These are phyloP conservation scores for Trifolium pratense DNA, from an alignment of 306 rosid species.

Conservation along the genomic window DNA sequence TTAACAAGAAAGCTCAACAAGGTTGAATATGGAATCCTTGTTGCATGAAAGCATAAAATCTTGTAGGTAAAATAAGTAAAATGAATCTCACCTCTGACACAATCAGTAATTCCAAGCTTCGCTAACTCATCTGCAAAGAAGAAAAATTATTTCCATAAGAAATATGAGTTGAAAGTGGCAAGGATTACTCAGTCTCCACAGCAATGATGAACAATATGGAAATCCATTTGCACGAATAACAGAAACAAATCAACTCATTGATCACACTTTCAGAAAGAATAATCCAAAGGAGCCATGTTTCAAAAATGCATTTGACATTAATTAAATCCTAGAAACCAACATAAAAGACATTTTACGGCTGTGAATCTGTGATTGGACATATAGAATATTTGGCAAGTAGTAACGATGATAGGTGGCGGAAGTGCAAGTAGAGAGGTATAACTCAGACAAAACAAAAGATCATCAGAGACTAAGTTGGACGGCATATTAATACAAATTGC, in stretches of 20 bases:
- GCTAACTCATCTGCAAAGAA: slow-evolving; percentile 76
- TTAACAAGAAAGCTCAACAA: slow-evolving; percentile 45
- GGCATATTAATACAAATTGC: slow-evolving; percentile 27
- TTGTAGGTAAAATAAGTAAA: slow-evolving; percentile 34
- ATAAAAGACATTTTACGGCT: slow-evolving; percentile 26
- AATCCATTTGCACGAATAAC: slow-evolving; percentile 33
- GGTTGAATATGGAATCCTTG: slow-evolving; percentile 37
- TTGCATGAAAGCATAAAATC: slow-evolving; percentile 33
- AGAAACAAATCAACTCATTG: slow-evolving; percentile 30
- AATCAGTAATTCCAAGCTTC: slow-evolving; percentile 92
- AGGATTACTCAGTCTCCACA: slow-evolving; percentile 26
- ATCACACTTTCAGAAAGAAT: slow-evolving; percentile 18
- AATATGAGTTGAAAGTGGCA: slow-evolving; percentile 25
- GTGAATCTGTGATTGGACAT: slow-evolving; percentile 15
- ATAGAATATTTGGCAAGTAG: slow-evolving; percentile 17
- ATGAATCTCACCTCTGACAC: slow-evolving; percentile 78
- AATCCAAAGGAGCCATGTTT: slow-evolving; percentile 25
- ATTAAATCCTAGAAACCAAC: slow-evolving; percentile 30
- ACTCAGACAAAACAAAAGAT: slow-evolving; percentile 18
- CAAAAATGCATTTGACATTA: slow-evolving; percentile 28
- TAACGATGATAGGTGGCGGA: background rate
- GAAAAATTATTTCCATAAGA: slow-evolving; percentile 26
- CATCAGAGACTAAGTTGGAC: slow-evolving; percentile 19
- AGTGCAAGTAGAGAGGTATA: slow-evolving; percentile 24
- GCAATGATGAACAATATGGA: slow-evolving; percentile 23